Conservation (phyloP, 306 rosid genomes). For the Prunus salicina region DNA sequence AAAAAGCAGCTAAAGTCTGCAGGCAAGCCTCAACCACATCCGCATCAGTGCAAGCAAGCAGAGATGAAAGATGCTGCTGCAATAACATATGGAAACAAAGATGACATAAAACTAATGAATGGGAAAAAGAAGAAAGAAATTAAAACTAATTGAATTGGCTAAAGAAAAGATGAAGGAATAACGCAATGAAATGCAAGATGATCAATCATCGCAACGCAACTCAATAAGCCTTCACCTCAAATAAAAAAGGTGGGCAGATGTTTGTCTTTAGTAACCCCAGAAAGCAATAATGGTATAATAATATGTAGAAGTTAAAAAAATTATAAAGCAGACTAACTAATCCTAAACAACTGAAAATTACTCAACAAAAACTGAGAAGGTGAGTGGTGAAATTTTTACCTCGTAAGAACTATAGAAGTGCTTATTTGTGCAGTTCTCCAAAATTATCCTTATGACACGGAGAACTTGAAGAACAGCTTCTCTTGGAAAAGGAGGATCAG, state of each 20-base stretch:
- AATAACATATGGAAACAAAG: conserved; percentile 33
- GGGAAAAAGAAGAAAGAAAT: conserved; percentile 1
- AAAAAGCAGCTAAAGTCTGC: conserved; percentile 83
- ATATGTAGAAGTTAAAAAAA: neutral
- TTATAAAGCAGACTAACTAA: neutral
- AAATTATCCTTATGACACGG: conserved; percentile 75
- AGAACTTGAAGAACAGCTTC: conserved; percentile 93
- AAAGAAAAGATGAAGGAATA: neutral
- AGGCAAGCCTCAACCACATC: conserved; percentile 94
- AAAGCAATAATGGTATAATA: neutral
- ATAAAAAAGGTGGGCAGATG: too few relatives aligned
- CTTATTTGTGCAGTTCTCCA: conserved; percentile 96
- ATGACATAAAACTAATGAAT: conserved; percentile 7
- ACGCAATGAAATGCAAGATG: neutral
- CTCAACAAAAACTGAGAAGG: neutral
- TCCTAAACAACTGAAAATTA: neutral
- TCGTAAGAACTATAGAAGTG: conserved; percentile 93
- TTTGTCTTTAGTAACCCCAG: neutral
- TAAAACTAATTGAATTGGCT: neutral
- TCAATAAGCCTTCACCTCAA: neutral
- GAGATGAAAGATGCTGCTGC: conserved; percentile 97
- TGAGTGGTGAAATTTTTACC: conserved; percentile 39
- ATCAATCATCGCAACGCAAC: neutral
- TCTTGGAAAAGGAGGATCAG: conserved; percentile 87
- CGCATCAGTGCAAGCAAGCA: conserved; percentile 94